A percentile compares a stretch with the other conserved stretches of the same genome.
phyloP scores from a whole-genome alignment of 2,329 filamentous ascomycete species.

The Exophiala oligosperma region DNA sequence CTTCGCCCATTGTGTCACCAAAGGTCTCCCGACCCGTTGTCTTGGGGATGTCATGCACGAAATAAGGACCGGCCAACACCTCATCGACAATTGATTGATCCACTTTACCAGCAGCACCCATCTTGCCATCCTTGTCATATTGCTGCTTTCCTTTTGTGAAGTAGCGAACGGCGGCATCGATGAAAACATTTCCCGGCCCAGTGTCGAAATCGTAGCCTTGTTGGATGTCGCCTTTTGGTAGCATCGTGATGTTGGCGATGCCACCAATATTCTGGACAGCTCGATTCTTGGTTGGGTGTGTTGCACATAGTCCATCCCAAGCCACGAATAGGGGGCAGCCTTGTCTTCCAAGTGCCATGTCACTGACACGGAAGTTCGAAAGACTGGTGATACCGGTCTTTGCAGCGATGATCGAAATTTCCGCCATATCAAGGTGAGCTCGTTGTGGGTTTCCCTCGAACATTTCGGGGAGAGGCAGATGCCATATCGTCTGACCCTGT shows the following conservation, averaged over 20 bases:
- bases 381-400: constrained; percentile 29
- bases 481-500: constrained; percentile 33
- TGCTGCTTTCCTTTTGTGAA: constrained; percentile 52
- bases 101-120: constrained; percentile 51
- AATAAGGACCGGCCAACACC: constrained; percentile 54
- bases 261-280: constrained; percentile 30
- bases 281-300: constrained; percentile 28
- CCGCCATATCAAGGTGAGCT: constrained; percentile 28
- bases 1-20: constrained; percentile 55
- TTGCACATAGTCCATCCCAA: constrained; percentile 25
- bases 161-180: constrained; percentile 57
- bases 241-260: constrained; percentile 31
- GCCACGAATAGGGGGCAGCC: constrained; percentile 30
- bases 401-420: constrained; percentile 29
- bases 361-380: constrained; percentile 30
- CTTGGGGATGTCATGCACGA: constrained; percentile 52
- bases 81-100: constrained; percentile 53
- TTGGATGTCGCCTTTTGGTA: constrained; percentile 38
- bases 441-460: constrained; percentile 27
- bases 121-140: constrained; percentile 53
- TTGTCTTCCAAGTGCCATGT: constrained; percentile 30
- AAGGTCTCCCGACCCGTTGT: constrained; percentile 62
- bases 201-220: constrained; percentile 54
- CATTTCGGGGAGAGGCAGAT: constrained; percentile 27
- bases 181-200: constrained; percentile 56